phyloP scores from a whole-genome alignment of 805 yeast genomes.

The Candida pini region DNA sequence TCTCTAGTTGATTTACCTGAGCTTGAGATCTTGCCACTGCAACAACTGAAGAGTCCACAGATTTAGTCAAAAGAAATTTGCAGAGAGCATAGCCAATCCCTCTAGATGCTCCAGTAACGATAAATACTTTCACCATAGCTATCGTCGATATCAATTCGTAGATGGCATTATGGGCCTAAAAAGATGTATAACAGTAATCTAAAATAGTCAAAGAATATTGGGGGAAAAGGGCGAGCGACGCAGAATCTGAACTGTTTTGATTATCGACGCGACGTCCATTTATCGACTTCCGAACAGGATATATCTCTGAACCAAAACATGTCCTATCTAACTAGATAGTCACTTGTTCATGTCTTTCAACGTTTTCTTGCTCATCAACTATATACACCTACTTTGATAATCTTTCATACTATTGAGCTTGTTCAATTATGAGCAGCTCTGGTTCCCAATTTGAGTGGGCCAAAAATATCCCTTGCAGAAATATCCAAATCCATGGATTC shows the following conservation, averaged over 20 bases:
- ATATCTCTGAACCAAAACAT: too few relatives aligned
- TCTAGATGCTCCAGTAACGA: conserved; percentile 61
- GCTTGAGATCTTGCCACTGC: conserved; percentile 68
- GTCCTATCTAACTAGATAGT: too few relatives aligned
- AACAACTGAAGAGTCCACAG: conserved; percentile 40
- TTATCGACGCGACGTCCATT: too few relatives aligned
- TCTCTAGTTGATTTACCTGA: conserved; percentile 31
- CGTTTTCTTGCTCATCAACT: background rate
- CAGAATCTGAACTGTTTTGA: too few relatives aligned
- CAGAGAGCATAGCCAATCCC: conserved; percentile 85
- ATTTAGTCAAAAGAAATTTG: conserved; percentile 36
- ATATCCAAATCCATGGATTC: conserved; percentile 78
- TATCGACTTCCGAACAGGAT: too few relatives aligned
- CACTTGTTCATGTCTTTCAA: too few relatives aligned
- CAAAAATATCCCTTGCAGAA: conserved; percentile 74
- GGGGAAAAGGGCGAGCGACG: too few relatives aligned
- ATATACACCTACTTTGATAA: background rate
- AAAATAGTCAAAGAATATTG: too few relatives aligned
- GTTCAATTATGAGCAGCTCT: conserved; percentile 9
- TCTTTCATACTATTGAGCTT: background rate
- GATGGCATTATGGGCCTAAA: too few relatives aligned
- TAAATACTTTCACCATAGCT: conserved; percentile 26
- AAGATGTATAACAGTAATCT: too few relatives aligned
- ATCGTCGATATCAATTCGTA: too few relatives aligned
- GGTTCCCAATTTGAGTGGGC: conserved; percentile 47